phyloP scores from a whole-genome alignment of 441 rosid species.

The Mallotus repandus region DNA sequence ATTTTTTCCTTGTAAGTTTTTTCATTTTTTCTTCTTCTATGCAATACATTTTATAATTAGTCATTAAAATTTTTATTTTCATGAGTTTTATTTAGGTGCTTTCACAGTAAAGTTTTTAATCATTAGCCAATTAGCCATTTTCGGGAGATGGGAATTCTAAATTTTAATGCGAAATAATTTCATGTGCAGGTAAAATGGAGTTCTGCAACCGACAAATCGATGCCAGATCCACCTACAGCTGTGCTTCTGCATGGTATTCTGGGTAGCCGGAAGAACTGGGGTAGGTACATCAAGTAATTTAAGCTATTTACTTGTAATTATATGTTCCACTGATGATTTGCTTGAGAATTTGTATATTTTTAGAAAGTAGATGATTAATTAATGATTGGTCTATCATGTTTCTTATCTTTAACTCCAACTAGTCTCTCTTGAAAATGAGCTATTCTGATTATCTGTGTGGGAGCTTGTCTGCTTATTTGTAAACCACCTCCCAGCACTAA shows the following conservation, averaged over 20 bases:
- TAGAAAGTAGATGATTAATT: not conserved
- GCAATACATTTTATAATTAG: not conserved
- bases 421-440: not conserved
- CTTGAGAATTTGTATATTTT: not conserved
- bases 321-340: not conserved
- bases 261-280: conserved; percentile 92
- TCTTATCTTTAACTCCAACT: not conserved
- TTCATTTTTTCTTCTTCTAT: not conserved
- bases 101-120: too few species aligned
- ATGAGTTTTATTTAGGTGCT: not conserved
- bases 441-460: not conserved
- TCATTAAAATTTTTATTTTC: too few species aligned
- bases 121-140: too few species aligned
- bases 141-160: too few species aligned
- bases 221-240: conserved; percentile 88
- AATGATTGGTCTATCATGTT: not conserved
- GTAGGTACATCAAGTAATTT: conserved; percentile 37
- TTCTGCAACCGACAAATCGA: conserved; percentile 59
- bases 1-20: not conserved
- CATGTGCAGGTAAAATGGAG: conserved; percentile 77
- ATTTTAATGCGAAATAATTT: too few species aligned
- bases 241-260: conserved; percentile 91
- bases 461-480: too few species aligned
- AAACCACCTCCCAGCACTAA: too few species aligned
- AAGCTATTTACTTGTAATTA: not conserved